Percentiles rank a stretch among this genome's conserved stretches.
Evolutionary conservation across 352 stramenopile species (phyloP).

Genomic region (Pseudoperonospora humuli): DNA sequence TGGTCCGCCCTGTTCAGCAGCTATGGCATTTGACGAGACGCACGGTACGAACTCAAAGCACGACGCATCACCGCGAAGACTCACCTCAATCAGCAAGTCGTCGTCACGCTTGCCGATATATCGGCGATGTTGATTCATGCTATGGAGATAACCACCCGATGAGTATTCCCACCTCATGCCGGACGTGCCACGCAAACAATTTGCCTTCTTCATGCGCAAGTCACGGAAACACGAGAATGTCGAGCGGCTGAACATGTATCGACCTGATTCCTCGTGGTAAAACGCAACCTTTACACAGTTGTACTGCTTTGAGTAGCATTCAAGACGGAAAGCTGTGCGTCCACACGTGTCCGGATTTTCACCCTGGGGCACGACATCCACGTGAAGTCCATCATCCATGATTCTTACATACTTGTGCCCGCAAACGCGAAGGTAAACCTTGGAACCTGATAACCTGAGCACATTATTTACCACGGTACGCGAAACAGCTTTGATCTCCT

Average conservation of each 20-base stretch:
- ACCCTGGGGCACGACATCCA: slow-evolving; percentile 34
- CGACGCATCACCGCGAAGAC: slow-evolving; percentile 52
- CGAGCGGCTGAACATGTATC: slow-evolving; percentile 68
- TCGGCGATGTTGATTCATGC: slow-evolving; percentile 75
- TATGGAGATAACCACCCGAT: slow-evolving; percentile 53
- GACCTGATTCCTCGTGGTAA: slow-evolving; percentile 43
- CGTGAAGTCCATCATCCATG: slow-evolving; percentile 32
- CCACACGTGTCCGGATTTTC: slow-evolving; percentile 28
- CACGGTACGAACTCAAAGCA: slow-evolving; percentile 60
- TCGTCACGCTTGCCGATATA: slow-evolving; percentile 64
- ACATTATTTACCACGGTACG: slow-evolving; percentile 54
- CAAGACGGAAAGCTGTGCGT: slow-evolving; percentile 45
- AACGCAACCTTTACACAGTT: slow-evolving; percentile 80
- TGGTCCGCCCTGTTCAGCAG: slow-evolving; percentile 1
- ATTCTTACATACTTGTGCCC: slow-evolving; percentile 48
- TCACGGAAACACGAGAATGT: slow-evolving; percentile 71
- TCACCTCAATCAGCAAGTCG: slow-evolving; percentile 54
- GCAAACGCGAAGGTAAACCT: slow-evolving; percentile 55
- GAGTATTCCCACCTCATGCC: slow-evolving; percentile 66
- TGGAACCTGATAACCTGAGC: slow-evolving; percentile 40
- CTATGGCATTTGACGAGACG: slow-evolving; percentile 10
- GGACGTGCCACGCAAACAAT: slow-evolving; percentile 47
- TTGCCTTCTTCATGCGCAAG: slow-evolving; percentile 62
- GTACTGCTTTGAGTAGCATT: slow-evolving; percentile 65
- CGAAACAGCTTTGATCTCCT: slow-evolving; percentile 52